Conservation (phyloP, 345 rosid genomes). For the Garcia nutans region DNA sequence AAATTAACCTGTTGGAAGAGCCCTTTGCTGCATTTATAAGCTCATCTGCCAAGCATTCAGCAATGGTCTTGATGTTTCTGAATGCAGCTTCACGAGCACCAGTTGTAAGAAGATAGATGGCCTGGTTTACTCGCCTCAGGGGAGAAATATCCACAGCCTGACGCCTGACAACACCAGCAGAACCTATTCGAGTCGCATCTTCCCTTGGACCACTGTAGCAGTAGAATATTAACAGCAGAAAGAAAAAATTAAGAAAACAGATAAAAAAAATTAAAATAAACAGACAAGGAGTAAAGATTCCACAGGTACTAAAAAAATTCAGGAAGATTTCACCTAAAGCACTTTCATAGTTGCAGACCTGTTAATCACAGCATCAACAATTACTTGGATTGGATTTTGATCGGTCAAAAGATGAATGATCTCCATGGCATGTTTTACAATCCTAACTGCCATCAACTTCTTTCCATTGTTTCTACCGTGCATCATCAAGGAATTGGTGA, state of each 20-base stretch:
- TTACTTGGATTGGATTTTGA: constrained; percentile 82
- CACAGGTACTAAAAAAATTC: no score
- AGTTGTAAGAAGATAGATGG: constrained; percentile 76
- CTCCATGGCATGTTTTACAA: constrained; percentile 89
- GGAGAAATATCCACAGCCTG: constrained; percentile 99
- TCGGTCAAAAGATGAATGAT: constrained; percentile 83
- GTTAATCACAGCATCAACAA: constrained; percentile 85
- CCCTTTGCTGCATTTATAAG: constrained; percentile 98
- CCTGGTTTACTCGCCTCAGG: constrained; percentile 85
- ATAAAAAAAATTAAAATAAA: neutral
- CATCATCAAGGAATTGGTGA: constrained; percentile 95
- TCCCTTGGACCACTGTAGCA: constrained; percentile 83
- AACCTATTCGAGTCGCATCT: constrained; percentile 95
- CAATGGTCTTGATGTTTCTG: constrained; percentile 86
- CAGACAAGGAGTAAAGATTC: no score
- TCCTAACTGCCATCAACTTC: constrained; percentile 85
- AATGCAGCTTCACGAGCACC: constrained; percentile 97
- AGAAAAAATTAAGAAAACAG: no score
- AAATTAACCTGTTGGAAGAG: constrained; percentile 79
- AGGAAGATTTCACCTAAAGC: no score
- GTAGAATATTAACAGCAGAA: neutral
- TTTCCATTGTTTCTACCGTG: constrained; percentile 91
- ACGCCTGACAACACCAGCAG: constrained; percentile 97
- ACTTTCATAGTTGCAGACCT: constrained; percentile 40
- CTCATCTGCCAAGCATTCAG: constrained; percentile 96